Percentiles rank a stretch among this genome's conserved stretches.
These are phyloP conservation scores for Nannizzia gypsea DNA, from an alignment of 2,329 filamentous ascomycete species.

Conservation along the genomic window DNA sequence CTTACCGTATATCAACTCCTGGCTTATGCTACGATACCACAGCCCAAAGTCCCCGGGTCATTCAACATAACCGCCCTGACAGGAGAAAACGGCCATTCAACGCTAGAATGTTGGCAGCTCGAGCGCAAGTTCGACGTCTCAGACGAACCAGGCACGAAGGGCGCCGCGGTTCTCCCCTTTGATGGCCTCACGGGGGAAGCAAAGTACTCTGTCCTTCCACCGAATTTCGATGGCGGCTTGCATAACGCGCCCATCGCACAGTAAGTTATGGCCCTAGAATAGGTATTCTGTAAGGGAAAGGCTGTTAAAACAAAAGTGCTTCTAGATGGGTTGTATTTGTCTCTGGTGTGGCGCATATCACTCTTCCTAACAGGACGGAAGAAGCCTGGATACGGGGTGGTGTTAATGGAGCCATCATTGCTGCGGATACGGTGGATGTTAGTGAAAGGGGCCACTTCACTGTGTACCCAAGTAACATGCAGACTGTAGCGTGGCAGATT, in stretches of 20 bases:
- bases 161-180: constrained; percentile 23
- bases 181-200: constrained; percentile 24
- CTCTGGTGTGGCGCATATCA: constrained; percentile 33
- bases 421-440: constrained; percentile 33
- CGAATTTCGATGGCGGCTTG: constrained; percentile 29
- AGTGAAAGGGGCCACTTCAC: constrained; percentile 34
- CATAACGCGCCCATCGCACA: constrained; percentile 35
- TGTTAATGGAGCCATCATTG: constrained; percentile 32
- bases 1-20: background rate
- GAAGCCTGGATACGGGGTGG: constrained; percentile 32
- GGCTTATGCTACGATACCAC: background rate
- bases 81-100: constrained; percentile 21
- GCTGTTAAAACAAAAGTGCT: background rate
- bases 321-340: constrained; percentile 28
- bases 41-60: background rate
- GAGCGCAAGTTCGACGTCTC: constrained; percentile 26
- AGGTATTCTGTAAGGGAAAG: background rate
- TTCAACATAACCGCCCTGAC: background rate
- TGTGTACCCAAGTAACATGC: constrained; percentile 29
- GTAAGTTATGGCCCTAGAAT: constrained; percentile 20
- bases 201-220: constrained; percentile 29
- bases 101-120: constrained; percentile 39
- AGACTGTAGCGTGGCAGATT: constrained; percentile 29
- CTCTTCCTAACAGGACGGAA: constrained; percentile 28
- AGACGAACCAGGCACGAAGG: constrained; percentile 23